phyloP scores from a whole-genome alignment of 192 early-diverging fungal species.

The Gryganskiella cystojenkinii region DNA sequence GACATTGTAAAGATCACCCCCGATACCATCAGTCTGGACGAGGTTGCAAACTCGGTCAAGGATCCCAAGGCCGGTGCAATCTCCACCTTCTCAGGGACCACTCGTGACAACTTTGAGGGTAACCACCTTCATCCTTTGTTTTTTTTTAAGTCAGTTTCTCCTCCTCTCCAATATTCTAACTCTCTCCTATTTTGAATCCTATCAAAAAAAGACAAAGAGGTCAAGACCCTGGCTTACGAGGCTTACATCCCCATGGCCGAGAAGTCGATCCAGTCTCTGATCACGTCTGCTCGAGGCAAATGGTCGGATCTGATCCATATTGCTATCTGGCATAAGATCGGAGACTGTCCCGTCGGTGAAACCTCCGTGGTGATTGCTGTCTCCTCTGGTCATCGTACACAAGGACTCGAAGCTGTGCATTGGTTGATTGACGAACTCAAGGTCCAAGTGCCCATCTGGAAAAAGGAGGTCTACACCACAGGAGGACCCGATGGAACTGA shows the following conservation, averaged over 20 bases:
- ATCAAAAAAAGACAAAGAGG: constrained; percentile 63
- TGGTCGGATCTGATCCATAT: constrained; percentile 75
- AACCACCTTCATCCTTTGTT: constrained; percentile 15
- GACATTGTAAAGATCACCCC: constrained; percentile 65
- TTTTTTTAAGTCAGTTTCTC: neutral
- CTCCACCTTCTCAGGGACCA: constrained; percentile 89
- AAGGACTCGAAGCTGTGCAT: constrained; percentile 78
- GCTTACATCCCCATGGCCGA: constrained; percentile 90
- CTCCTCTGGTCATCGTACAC: constrained; percentile 81
- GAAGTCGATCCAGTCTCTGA: constrained; percentile 70
- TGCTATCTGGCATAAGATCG: constrained; percentile 84
- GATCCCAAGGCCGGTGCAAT: constrained; percentile 86
- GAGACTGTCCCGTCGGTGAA: constrained; percentile 82
- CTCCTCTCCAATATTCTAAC: neutral
- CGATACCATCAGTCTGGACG: constrained; percentile 68
- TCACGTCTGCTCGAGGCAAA: constrained; percentile 69
- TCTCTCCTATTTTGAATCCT: neutral
- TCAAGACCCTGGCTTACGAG: constrained; percentile 84
- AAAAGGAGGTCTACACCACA: constrained; percentile 89
- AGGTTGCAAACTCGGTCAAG: constrained; percentile 70
- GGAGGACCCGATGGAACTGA: constrained; percentile 62
- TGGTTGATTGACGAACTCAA: constrained; percentile 95
- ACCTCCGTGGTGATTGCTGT: constrained; percentile 86
- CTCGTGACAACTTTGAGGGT: constrained; percentile 86
- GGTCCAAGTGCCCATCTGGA: constrained; percentile 90